Conservation (phyloP, 768 basidiomycete genomes). For the Lenzites betulinus region DNA sequence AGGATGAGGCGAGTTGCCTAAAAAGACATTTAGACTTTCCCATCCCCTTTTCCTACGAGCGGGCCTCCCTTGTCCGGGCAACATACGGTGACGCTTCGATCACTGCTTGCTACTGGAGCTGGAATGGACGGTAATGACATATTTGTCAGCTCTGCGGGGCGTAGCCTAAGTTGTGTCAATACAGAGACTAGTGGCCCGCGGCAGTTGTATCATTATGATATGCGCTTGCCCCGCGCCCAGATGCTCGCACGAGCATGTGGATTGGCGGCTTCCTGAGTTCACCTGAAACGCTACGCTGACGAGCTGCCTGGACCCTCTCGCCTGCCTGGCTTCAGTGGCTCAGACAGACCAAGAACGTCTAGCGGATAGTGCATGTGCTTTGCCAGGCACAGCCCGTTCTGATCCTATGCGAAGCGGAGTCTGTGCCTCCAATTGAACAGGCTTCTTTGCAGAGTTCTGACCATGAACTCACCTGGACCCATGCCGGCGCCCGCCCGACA, state of each 20-base stretch:
- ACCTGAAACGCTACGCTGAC: constrained; percentile 7
- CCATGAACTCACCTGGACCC: background rate
- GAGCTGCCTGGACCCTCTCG: background rate
- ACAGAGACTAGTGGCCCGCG: constrained; percentile 1
- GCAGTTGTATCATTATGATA: constrained; percentile 5
- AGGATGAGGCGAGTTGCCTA: background rate
- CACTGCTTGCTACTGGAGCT: too few relatives aligned
- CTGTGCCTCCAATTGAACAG: background rate
- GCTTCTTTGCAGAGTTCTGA: background rate
- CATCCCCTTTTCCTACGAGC: background rate
- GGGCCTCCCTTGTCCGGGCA: too few relatives aligned
- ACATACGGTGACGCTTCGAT: too few relatives aligned
- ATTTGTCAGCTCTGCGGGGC: constrained; percentile 1
- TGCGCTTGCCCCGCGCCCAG: background rate
- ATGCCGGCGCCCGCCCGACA: background rate
- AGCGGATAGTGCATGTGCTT: constrained; percentile 7
- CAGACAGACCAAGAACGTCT: constrained; percentile 1
- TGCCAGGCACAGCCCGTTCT: constrained; percentile 12
- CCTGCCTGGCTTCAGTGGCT: background rate
- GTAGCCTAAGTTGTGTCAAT: constrained; percentile 13
- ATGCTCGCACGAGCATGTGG: constrained; percentile 3
- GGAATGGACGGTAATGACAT: constrained; percentile 12
- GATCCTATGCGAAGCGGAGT: background rate
- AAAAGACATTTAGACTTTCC: constrained; percentile 2
- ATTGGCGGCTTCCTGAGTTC: background rate